Evolutionary conservation across 148 eudicot species (phyloP).

Genomic region (Dianthus caryophyllus): DNA sequence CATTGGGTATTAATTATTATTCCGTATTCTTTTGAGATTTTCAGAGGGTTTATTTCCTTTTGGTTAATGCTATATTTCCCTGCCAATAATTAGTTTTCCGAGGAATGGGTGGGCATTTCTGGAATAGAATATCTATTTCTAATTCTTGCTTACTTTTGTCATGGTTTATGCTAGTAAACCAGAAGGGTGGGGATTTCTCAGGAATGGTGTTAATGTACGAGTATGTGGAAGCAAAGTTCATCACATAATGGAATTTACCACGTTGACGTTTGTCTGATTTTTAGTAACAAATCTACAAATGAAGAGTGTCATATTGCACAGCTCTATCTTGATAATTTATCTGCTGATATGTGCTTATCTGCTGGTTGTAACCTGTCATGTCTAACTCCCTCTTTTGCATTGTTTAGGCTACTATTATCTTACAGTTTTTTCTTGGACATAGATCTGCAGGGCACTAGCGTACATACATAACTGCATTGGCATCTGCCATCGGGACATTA

Average conservation of each 20-base stretch:
- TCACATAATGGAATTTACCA: neutral
- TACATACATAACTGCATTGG: conserved; percentile 84
- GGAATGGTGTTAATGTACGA: too few species aligned
- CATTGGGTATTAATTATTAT: too few species aligned
- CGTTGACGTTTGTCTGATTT: neutral
- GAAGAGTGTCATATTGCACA: neutral
- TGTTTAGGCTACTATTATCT: neutral
- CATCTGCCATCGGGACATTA: conserved; percentile 93
- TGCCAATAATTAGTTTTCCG: too few species aligned
- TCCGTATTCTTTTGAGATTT: too few species aligned
- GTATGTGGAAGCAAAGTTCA: neutral
- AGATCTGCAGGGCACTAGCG: conserved; percentile 94
- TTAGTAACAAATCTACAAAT: neutral
- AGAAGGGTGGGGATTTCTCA: too few species aligned
- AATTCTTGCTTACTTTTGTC: too few species aligned
- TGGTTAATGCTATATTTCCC: too few species aligned
- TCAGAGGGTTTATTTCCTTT: too few species aligned
- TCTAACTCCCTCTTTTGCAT: neutral
- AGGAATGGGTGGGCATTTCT: too few species aligned
- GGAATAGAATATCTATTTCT: too few species aligned
- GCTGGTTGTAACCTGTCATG: neutral
- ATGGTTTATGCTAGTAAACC: too few species aligned
- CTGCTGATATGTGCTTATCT: neutral
- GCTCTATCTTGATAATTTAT: neutral
- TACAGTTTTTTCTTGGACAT: conserved; percentile 25